These are phyloP conservation scores for Talaromyces sp. DNA, from an alignment of 2,329 filamentous ascomycete genomes.

Conservation along the genomic window DNA sequence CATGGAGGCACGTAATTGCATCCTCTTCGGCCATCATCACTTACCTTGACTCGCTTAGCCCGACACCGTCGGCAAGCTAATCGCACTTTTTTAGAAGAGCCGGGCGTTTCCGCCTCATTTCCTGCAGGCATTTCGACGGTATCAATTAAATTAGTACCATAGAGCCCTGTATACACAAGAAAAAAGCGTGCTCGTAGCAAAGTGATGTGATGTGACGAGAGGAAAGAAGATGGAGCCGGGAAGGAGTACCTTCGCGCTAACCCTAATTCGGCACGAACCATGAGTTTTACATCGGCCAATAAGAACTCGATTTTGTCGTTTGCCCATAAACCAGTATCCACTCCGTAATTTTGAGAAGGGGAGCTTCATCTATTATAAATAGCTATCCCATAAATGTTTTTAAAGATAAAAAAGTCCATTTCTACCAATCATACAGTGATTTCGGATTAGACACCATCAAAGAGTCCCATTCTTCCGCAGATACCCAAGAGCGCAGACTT, in stretches of 20 bases:
- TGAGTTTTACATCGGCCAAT: neutral
- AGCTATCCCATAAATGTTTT: neutral
- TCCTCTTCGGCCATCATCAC: neutral
- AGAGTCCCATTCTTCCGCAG: constrained; percentile 19
- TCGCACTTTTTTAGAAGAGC: constrained; percentile 31
- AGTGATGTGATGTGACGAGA: neutral
- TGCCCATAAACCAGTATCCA: neutral
- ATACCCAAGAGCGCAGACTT: constrained; percentile 22
- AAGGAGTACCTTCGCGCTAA: neutral
- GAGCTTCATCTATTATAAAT: neutral
- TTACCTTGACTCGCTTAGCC: constrained; percentile 33
- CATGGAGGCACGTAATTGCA: neutral
- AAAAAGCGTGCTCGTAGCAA: neutral
- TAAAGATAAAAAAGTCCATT: neutral
- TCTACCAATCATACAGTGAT: constrained; percentile 16
- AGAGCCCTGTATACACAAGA: neutral
- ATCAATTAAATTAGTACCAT: neutral
- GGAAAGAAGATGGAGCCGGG: neutral
- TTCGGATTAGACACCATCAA: constrained; percentile 22
- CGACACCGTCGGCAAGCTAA: constrained; percentile 36
- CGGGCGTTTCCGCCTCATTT: neutral
- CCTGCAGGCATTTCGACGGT: neutral
- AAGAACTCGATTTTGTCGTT: neutral
- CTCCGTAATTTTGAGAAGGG: neutral
- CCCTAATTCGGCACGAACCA: neutral